A percentile compares a stretch with the other conserved stretches of the same genome.
phyloP scores from a whole-genome alignment of 1,284 basidiomycete genomes.

The Cutaneotrichosporon mucoides region DNA sequence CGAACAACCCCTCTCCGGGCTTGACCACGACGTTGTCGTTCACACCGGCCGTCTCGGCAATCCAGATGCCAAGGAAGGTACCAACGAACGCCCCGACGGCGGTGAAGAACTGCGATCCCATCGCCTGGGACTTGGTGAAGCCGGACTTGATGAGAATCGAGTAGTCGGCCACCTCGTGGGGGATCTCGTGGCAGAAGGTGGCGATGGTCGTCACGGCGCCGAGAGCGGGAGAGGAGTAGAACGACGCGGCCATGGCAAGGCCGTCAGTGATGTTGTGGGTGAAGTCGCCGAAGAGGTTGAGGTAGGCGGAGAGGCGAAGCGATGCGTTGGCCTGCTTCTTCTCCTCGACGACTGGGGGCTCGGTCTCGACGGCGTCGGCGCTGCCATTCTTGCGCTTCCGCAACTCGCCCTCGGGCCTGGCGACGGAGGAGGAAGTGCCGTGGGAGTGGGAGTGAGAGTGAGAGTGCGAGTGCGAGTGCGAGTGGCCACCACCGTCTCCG shows the following conservation, averaged over 20 bases:
- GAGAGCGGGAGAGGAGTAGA: constrained; percentile 81
- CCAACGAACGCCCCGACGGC: constrained; percentile 82
- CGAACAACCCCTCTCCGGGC: constrained; percentile 65
- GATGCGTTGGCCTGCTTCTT: constrained; percentile 38
- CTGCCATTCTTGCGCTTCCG: constrained; percentile 35
- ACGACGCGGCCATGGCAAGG: constrained; percentile 76
- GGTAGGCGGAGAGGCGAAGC: constrained; percentile 78
- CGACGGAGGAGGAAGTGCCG: constrained; percentile 31
- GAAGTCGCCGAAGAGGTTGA: constrained; percentile 86
- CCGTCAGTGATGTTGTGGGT: constrained; percentile 71
- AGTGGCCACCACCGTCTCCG: constrained; percentile 54
- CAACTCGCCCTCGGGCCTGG: constrained; percentile 23
- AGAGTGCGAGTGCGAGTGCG: constrained; percentile 55
- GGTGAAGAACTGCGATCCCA: constrained; percentile 84
- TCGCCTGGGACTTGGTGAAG: constrained; percentile 80
- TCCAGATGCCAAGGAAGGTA: constrained; percentile 84
- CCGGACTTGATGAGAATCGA: constrained; percentile 83
- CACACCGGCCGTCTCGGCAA: constrained; percentile 55
- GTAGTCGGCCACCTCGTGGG: constrained; percentile 86
- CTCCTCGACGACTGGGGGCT: constrained; percentile 17
- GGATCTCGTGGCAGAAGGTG: constrained; percentile 87
- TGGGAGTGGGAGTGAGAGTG: constrained; percentile 57
- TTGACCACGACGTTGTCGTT: constrained; percentile 29
- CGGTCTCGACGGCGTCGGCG: constrained; percentile 16
- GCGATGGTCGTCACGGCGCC: constrained; percentile 85